Evolutionary conservation across 805 yeast species (phyloP), one percentile per base, ranked within the genome.

Genomic region (Ogataea methanolica): DNA sequence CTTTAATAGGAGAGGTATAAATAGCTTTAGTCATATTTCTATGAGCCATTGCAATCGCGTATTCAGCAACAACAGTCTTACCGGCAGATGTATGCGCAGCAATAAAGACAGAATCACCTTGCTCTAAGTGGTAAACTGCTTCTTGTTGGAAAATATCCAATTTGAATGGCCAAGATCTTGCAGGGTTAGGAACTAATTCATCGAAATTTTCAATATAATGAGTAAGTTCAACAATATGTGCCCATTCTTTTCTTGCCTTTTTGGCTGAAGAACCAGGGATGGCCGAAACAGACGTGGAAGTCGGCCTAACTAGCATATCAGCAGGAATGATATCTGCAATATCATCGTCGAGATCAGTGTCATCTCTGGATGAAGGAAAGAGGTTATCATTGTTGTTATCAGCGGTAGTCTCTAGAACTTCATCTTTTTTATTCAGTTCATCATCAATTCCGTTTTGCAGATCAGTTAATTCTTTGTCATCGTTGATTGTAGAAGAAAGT

Each of bases 21-120:
- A 91, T 91, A 44, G 91, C 97, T 65, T 97, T 79, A 67, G 91
- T 97, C 61, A 89, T 90, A 44, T 85, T 89, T 54, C 94, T 73
- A 52, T 90, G 70, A 16, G 96, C 86, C 67, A 89, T 96, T 0
- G 97, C 97, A 67, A 91, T 91, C 23, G 97, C 97, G 60, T 91
- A 91, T 65, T 91, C 97, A 1, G 97, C 97, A 39, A 91, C 97
- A 41, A 91, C 97, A 0, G 97, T 91, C 63, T 91, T 91, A 71
- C 97, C 97, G 14, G 97, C 97, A 43, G 97, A 90, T 0, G 97
- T 91, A 61, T 90, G 98, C 0, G 99, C 99, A 4, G 98, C 98
- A 3, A 94, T 96, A 68, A 94, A 94, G 4, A 94, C 99, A 7
- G 98, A 92, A 61, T 94, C 99, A 36, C 98, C 98, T 66, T 90